phyloP scores from a whole-genome alignment of 2,329 filamentous ascomycete species.

The Fusarium verticillioides region DNA sequence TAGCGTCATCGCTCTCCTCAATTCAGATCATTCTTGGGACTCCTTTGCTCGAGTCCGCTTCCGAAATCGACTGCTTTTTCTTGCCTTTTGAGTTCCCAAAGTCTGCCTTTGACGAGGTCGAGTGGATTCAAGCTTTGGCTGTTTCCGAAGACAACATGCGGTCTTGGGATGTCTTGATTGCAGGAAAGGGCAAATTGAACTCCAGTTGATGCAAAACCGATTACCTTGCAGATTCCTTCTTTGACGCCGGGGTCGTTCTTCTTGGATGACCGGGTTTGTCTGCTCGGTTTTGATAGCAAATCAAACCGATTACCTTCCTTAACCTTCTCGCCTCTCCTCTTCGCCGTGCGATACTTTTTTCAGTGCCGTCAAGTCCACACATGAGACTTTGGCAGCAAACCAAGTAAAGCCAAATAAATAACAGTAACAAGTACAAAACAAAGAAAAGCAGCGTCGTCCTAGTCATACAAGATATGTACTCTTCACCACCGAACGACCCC shows the following conservation, averaged over 20 bases:
- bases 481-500: conserved; percentile 34
- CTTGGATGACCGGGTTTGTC: conserved; percentile 31
- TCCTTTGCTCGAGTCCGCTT: conserved; percentile 42
- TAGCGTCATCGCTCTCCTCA: conserved; percentile 50
- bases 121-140: conserved; percentile 47
- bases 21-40: conserved; percentile 42
- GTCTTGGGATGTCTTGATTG: conserved; percentile 37
- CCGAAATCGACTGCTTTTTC: conserved; percentile 37
- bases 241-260: conserved; percentile 32
- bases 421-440: conserved; percentile 32
- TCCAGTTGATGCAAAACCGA: conserved; percentile 44
- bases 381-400: conserved; percentile 8
- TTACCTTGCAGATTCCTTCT: conserved; percentile 32
- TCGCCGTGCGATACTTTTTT: conserved; percentile 9
- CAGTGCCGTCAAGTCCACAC: conserved; percentile 1
- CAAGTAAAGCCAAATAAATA: conserved; percentile 32
- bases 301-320: conserved; percentile 45
- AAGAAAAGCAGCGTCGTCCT: conserved; percentile 42
- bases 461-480: conserved; percentile 48
- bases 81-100: conserved; percentile 40
- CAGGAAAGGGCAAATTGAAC: conserved; percentile 44
- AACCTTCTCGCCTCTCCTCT: conserved; percentile 18
- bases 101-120: conserved; percentile 47
- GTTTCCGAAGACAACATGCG: conserved; percentile 41
- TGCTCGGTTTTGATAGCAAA: conserved; percentile 42